Evolutionary conservation across 1,139 yeast genomes (phyloP), one percentile per base, ranked within the genome.

Genomic region (Suhomyces ambrosiae): DNA sequence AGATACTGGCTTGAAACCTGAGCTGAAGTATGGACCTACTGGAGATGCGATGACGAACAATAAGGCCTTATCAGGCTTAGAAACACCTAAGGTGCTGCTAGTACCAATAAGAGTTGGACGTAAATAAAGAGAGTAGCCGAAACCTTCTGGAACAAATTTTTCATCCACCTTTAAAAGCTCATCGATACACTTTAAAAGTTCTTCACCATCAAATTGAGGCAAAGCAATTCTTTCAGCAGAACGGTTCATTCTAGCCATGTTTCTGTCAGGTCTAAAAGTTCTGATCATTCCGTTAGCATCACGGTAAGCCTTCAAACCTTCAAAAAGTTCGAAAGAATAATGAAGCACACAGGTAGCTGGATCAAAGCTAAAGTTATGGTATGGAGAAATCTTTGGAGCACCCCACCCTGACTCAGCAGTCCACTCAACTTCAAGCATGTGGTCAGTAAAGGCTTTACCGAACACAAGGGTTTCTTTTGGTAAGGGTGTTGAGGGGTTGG

Each of bases 71-170:
- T 79, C 77, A 34, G 97, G 97, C 27, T 79, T 66, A 40, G 80
- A 74, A 40, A 92, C 96, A 45, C 97, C 97, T 42, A 92, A 74
- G 32, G 86, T 82, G 31, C 85, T 79, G 42, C 89, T 79, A 42
- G 97, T 90, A 54, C 97, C 97, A 53, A 92, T 92, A 71, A 92
- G 63, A 27, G 97, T 87, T 40, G 98, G 98, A 63, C 98, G 82
- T 52, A 92, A 74, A 67, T 92, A 92, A 54, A 92, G 74, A 17
- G 97, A 86, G 71, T 85, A 89, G 37, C 97, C 98, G 49, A 76
- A 76, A 42, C 87, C 86, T 43, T 76, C 65, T 37, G 98, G 98
- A 45, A 92, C 83, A 64, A 88, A 79, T 47, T 78, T 74, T 53
- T 79, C 70, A 58, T 92, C 98, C 33, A 84, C 50, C 48, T 79